phyloP scores from a whole-genome alignment of 2,329 filamentous ascomycete genomes.

The Aspergillus alliaceus region DNA sequence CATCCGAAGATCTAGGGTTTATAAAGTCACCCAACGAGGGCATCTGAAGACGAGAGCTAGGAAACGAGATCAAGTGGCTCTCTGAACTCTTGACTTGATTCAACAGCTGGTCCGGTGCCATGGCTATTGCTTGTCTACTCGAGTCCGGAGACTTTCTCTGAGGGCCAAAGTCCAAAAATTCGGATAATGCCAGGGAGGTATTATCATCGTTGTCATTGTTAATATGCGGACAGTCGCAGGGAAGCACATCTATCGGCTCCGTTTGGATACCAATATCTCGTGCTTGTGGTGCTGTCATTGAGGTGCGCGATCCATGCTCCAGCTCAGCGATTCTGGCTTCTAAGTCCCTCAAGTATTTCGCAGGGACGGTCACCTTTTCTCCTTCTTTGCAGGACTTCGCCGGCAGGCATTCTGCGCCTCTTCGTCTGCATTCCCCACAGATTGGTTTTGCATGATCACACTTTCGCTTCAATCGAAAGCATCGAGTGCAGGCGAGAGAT shows the following conservation, averaged over 20 bases:
- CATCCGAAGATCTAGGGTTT: constrained; percentile 1
- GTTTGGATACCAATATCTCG: constrained; percentile 27
- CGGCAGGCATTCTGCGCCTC: constrained; percentile 28
- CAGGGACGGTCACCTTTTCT: constrained; percentile 24
- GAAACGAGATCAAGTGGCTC: not conserved
- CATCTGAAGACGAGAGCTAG: not conserved
- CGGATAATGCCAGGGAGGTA: not conserved
- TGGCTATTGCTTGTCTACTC: not conserved
- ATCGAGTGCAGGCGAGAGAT: constrained; percentile 28
- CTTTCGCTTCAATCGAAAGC: constrained; percentile 30
- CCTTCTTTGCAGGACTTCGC: constrained; percentile 24
- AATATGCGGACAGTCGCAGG: not conserved
- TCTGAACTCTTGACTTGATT: not conserved
- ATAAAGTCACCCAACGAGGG: not conserved
- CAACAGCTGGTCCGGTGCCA: not conserved
- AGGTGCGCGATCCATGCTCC: constrained; percentile 2
- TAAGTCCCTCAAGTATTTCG: constrained; percentile 25
- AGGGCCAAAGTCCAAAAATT: not conserved
- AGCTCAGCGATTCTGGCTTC: constrained; percentile 25
- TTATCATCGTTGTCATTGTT: not conserved
- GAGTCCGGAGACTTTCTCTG: not conserved
- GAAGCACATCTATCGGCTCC: not conserved
- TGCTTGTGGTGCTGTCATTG: not conserved
- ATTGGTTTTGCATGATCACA: constrained; percentile 29
- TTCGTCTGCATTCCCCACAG: constrained; percentile 29